Base-by-base conservation (phyloP, 148 eudicot genomes). In the Diospyros lotus region DNA sequence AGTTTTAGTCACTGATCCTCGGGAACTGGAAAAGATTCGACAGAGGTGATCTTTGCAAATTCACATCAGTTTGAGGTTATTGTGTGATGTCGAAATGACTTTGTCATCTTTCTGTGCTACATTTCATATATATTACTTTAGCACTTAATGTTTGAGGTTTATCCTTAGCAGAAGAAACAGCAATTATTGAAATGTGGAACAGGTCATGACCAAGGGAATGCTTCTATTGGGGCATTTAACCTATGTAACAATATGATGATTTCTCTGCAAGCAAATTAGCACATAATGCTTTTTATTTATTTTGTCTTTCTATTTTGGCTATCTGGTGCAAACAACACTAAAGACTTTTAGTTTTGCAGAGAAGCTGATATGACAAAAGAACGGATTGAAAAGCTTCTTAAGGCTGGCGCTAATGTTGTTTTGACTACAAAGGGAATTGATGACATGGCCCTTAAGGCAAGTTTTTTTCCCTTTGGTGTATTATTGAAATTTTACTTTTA, bases 361-460 rank as follows among this genome's bases (percentile, higher is more conserved):
- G 99, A 93, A 83, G 98, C 98, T 68, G 99, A 95, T 80, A 89
- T 87, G 98, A 95, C 98, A 53, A 95, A 95, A 80, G 99, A 93
- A 79, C 93, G 97, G 62, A 95, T 95, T 69, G 93, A 93, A 80
- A 95, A 95, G 81, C 84, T 93, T 77, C 80, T 93, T 4, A 90
- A 93, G 80, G 96, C 97, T 73, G 97, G 99, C 61, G 97, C 99
- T 44, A 93, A 93, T 88, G 97, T 95, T 55, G 77, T 95, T 75
- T 75, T 95, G 77, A 93, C 98, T 28, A 90, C 99, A 15, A 95
- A 95, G 77, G 99, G 98, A 71, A 95, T 95, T 75, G 99, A 95
- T 81, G 99, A 95, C 83, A 93, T 95, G 99, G 93, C 99, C 77
- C 94, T 95, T 18, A 95, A 95, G 99, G 99, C 81, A 87, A 74